phyloP scores from a whole-genome alignment of 2,329 filamentous ascomycete species.

The Phaeosphaeriaceae sp. region DNA sequence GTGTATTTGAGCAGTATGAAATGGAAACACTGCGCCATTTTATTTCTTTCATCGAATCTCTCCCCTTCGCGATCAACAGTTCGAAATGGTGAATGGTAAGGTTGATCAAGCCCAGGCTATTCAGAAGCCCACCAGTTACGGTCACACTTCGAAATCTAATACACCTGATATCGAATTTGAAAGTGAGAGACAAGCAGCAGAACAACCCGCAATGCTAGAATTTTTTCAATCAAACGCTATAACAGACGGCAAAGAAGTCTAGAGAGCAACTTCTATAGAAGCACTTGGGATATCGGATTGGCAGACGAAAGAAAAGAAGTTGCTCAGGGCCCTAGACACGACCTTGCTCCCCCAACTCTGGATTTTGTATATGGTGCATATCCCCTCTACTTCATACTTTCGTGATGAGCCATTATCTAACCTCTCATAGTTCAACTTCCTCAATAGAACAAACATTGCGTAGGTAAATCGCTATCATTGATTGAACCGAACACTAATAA shows the following conservation, averaged over 20 bases:
- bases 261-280: conserved; percentile 2
- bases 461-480: not conserved
- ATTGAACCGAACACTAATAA: not conserved
- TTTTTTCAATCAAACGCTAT: conserved; percentile 3
- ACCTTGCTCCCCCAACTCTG: conserved; percentile 16
- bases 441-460: conserved; percentile 21
- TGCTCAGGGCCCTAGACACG: conserved; percentile 13
- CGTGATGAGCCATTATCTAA: not conserved
- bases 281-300: conserved; percentile 18
- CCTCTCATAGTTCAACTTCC: conserved; percentile 1
- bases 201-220: conserved; percentile 2
- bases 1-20: not conserved
- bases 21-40: not conserved
- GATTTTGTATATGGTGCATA: conserved; percentile 21
- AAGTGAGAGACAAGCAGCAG: conserved; percentile 2
- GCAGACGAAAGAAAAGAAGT: conserved; percentile 12
- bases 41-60: not conserved
- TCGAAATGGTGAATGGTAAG: not conserved
- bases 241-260: not conserved
- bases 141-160: not conserved
- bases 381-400: not conserved
- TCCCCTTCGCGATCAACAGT: not conserved
- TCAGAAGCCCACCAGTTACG: not conserved
- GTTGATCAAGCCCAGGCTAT: not conserved
- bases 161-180: not conserved